Evolutionary conservation across 2,329 filamentous ascomycete species (phyloP).

Genomic region (Pseudofabraea citricarpa): DNA sequence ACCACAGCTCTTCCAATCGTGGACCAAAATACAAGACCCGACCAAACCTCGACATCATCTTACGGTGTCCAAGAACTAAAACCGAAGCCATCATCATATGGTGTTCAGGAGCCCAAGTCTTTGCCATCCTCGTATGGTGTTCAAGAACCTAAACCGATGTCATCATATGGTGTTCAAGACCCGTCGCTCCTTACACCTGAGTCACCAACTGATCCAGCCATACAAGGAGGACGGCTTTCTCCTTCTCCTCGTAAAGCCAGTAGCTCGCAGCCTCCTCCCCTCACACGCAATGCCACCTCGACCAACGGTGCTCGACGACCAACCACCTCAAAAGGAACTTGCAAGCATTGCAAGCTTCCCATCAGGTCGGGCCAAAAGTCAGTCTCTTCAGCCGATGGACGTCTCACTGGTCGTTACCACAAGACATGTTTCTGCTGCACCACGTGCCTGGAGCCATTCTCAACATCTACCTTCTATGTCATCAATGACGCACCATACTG

Average conservation of each 20-base stretch:
- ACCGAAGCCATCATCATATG: background rate
- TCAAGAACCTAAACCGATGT: conserved; percentile 2
- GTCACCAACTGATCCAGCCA: conserved; percentile 30
- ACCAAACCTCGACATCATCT: background rate
- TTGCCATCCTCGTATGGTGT: background rate
- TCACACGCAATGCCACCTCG: background rate
- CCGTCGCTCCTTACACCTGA: conserved; percentile 28
- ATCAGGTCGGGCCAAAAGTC: conserved; percentile 76
- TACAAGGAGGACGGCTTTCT: conserved; percentile 34
- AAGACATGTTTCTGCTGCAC: conserved; percentile 91
- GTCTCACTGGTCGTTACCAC: conserved; percentile 89
- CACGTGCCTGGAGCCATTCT: conserved; percentile 75
- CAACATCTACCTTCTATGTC: conserved; percentile 89
- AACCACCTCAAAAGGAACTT: conserved; percentile 50
- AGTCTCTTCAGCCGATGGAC: conserved; percentile 87
- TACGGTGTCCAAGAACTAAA: background rate
- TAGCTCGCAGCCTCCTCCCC: background rate
- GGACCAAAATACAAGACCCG: too few species aligned
- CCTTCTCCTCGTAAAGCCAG: conserved; percentile 15
- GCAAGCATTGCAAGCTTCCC: conserved; percentile 71
- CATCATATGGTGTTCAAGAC: conserved; percentile 10
- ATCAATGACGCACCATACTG: conserved; percentile 84
- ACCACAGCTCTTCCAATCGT: background rate
- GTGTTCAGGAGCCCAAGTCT: background rate
- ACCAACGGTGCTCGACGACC: conserved; percentile 14